A percentile compares a stretch with the other conserved stretches of the same genome.
These are phyloP conservation scores for Rusavskia elegans DNA, from an alignment of 495 filamentous ascomycete species.

Conservation along the genomic window DNA sequence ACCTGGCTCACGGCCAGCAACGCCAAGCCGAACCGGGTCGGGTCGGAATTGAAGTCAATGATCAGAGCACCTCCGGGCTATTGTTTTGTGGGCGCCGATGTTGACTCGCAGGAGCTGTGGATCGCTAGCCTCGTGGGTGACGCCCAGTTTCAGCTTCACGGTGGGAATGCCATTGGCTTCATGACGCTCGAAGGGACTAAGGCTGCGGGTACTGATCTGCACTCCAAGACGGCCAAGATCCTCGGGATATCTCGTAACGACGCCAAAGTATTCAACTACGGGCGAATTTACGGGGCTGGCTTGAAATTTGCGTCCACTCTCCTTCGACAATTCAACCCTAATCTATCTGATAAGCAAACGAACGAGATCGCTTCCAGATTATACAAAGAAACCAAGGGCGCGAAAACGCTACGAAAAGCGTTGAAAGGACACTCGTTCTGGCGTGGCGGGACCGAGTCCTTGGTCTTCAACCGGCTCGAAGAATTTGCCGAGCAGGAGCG, in stretches of 20 bases:
- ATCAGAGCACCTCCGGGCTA: constrained; percentile 83
- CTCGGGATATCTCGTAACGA: constrained; percentile 86
- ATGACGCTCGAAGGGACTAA: constrained; percentile 98
- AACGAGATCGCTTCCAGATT: constrained; percentile 58
- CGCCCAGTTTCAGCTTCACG: constrained; percentile 82
- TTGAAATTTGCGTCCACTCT: constrained; percentile 83
- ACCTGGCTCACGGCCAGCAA: constrained; percentile 98
- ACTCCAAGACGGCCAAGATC: constrained; percentile 84
- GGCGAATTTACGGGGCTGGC: constrained; percentile 92
- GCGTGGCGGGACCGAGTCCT: constrained; percentile 90
- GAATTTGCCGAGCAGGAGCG: constrained; percentile 91
- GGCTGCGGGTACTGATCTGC: constrained; percentile 80
- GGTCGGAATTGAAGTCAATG: constrained; percentile 95
- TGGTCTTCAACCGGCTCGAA: constrained; percentile 96
- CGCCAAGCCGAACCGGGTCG: constrained; percentile 86
- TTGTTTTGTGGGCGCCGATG: constrained; percentile 89
- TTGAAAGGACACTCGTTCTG: constrained; percentile 70
- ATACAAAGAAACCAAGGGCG: constrained; percentile 80
- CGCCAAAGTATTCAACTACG: constrained; percentile 98
- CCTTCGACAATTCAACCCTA: constrained; percentile 83
- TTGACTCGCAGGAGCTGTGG: constrained; percentile 98
- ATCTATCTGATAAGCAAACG: constrained; percentile 59
- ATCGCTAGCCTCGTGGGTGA: constrained; percentile 93
- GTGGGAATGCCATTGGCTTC: constrained; percentile 93
- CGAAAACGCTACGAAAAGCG: constrained; percentile 51